Base-by-base conservation (phyloP, 2,329 filamentous ascomycete genomes). In the Colletotrichum cereale region DNA sequence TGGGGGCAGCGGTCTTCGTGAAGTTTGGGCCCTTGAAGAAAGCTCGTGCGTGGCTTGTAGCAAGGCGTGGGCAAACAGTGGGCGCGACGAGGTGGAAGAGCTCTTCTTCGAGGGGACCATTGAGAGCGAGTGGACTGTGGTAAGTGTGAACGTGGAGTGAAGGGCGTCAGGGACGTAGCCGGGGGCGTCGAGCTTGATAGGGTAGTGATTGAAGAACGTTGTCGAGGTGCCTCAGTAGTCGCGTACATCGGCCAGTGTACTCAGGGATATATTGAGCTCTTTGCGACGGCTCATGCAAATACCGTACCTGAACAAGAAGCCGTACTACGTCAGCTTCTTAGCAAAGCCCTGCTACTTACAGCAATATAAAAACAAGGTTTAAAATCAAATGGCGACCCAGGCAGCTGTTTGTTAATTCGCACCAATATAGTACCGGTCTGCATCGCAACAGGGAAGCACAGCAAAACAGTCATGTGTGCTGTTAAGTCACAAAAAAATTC, bases 1-100 rank as follows among this genome's bases (percentile, higher is more conserved):
- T 63, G 65, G 68, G 68, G 65, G 2, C 68, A 71, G 38, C 18
- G 52, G 8, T 38, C 58, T 2, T 29, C 12, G 12, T 71, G 26
- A 66, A 29, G n/a, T 21, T 38, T 36, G 11, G 24, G 16, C 6
- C 42, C 18, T 55, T 36, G 10, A 3, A 26, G 24, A n/a, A 2
- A 26, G 5, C 3, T 11, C 10, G n/a, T 16, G 12, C 47, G 7
- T 26, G 24, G n/a, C 47, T 34, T 16, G 29, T 34, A 31, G 29
- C 29, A 53, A 34, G 50, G n/a, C 26, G 29, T 21, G 3, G 16
- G 26, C 12, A 18, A 31, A 14, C n/a, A 24, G 44, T 12, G 21
- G 44, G n/a, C 21, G 10, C 21, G 10, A 21, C 21, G n/a, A 48
- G 38, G 44, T 24, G 44, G 21, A 24, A 48, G 44, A 1, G 40